A percentile compares a stretch with the other conserved stretches of the same genome.
Evolutionary conservation across 257 asterid genomes (phyloP).

Genomic region (Nicotiana obtusifolia): DNA sequence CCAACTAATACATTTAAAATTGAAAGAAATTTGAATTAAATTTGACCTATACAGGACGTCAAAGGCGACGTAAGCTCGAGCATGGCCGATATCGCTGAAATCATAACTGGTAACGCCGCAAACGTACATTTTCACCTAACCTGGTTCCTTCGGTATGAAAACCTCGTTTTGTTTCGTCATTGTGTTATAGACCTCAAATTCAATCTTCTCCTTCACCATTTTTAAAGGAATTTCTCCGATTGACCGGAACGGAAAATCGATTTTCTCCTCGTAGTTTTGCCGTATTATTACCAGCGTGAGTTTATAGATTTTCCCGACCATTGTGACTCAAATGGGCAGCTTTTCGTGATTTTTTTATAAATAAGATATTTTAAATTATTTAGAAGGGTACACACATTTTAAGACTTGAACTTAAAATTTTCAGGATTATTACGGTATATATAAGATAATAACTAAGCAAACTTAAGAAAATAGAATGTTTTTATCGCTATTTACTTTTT

Average conservation of each 20-base stretch:
- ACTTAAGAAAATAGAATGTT: too few relatives aligned
- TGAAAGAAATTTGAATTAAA: neutral
- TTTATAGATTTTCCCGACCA: too few relatives aligned
- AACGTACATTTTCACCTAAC: constrained; percentile 68
- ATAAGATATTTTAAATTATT: too few relatives aligned
- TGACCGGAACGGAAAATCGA: neutral
- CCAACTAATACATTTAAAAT: neutral
- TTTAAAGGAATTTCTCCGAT: constrained; percentile 17
- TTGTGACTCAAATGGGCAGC: too few relatives aligned
- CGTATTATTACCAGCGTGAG: too few relatives aligned
- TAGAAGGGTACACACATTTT: too few relatives aligned
- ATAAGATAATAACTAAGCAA: too few relatives aligned
- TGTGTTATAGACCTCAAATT: constrained; percentile 51
- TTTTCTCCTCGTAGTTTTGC: neutral
- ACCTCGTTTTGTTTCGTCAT: constrained; percentile 67
- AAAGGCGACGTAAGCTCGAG: constrained; percentile 58
- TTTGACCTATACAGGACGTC: constrained; percentile 63
- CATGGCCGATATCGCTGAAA: constrained; percentile 86
- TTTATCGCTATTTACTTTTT: too few relatives aligned
- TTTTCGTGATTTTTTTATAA: too few relatives aligned
- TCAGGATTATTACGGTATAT: too few relatives aligned
- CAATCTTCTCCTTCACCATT: constrained; percentile 7
- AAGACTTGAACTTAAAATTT: too few relatives aligned
- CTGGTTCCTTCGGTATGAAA: constrained; percentile 50
- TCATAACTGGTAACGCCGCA: constrained; percentile 90